Percentiles rank a stretch among this genome's conserved stretches.
Evolutionary conservation across 2,329 filamentous ascomycete species (phyloP).

Genomic region (Phyllosticta citriasiana): DNA sequence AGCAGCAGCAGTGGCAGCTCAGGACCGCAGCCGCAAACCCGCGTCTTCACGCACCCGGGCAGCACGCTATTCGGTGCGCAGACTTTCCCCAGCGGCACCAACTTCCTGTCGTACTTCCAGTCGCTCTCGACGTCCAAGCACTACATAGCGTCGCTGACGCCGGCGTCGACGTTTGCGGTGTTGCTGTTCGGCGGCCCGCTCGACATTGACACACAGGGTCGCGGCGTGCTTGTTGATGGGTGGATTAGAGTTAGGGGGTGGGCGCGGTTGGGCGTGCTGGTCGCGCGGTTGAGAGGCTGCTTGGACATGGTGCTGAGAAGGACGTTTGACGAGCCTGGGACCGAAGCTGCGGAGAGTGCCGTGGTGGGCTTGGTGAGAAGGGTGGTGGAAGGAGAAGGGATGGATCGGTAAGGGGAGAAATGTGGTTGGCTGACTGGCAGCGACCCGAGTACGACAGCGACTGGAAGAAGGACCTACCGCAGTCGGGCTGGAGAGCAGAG

Average conservation of each 20-base stretch:
- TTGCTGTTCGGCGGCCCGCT: constrained; percentile 83
- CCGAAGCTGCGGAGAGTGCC: constrained; percentile 47
- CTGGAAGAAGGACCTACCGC: not conserved
- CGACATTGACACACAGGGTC: constrained; percentile 73
- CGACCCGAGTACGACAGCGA: not conserved
- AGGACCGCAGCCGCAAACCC: constrained; percentile 26
- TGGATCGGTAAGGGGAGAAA: constrained; percentile 45
- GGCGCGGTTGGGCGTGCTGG: constrained; percentile 87
- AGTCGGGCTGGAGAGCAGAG: not conserved
- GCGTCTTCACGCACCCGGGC: constrained; percentile 87
- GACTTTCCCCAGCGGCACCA: constrained; percentile 59
- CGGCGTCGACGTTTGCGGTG: constrained; percentile 50
- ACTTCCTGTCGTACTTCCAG: constrained; percentile 81
- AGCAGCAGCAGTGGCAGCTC: not conserved
- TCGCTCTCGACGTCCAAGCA: constrained; percentile 90
- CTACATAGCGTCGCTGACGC: constrained; percentile 83
- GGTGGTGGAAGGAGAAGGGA: constrained; percentile 80
- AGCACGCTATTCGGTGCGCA: constrained; percentile 80
- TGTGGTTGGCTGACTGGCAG: not conserved
- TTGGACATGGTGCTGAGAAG: constrained; percentile 73
- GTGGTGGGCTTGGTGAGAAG: constrained; percentile 69
- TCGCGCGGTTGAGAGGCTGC: constrained; percentile 73
- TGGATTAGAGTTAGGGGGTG: constrained; percentile 83
- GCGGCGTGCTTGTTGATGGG: constrained; percentile 81
- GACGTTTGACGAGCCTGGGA: constrained; percentile 66